phyloP scores from a whole-genome alignment of 371 early-diverging fungal genomes.

The Apophysomyces elegans region DNA sequence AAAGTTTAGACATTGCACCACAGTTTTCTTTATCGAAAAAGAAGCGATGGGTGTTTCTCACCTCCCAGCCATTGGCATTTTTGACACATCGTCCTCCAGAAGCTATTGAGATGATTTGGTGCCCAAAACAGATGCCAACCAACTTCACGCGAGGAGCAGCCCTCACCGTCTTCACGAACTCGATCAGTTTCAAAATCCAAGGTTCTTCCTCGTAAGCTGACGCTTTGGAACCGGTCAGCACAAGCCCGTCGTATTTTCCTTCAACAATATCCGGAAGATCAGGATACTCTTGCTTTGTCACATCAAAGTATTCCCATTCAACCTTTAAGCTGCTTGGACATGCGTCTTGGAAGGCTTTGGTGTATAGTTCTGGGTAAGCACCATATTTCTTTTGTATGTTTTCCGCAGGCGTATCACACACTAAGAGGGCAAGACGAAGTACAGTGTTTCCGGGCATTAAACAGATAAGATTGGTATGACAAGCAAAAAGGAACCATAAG shows the following conservation, averaged over 20 bases:
- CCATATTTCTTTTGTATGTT: constrained; percentile 55
- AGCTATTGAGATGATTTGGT: constrained; percentile 76
- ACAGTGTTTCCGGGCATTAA: constrained; percentile 1
- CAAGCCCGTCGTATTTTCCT: constrained; percentile 32
- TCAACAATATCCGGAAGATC: constrained; percentile 32
- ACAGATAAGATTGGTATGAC: not conserved
- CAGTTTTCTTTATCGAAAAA: too few species aligned
- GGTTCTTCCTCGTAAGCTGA: constrained; percentile 52
- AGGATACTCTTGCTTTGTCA: constrained; percentile 47
- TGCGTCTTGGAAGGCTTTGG: constrained; percentile 39
- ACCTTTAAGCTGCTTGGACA: constrained; percentile 24
- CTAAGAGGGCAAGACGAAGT: constrained; percentile 42
- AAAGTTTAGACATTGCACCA: too few species aligned
- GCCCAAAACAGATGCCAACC: constrained; percentile 80
- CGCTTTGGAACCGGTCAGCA: constrained; percentile 40
- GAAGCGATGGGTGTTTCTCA: constrained; percentile 20
- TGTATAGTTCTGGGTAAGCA: constrained; percentile 53
- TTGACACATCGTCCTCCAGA: constrained; percentile 58
- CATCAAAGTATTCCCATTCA: constrained; percentile 44
- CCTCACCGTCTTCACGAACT: constrained; percentile 44
- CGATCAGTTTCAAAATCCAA: constrained; percentile 66
- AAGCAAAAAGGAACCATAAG: not conserved
- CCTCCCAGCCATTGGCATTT: constrained; percentile 76
- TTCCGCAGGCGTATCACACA: constrained; percentile 59
- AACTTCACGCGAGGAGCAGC: constrained; percentile 18